phyloP scores from a whole-genome alignment of 2,329 filamentous ascomycete species.

The Pseudogymnoascus sp. region DNA sequence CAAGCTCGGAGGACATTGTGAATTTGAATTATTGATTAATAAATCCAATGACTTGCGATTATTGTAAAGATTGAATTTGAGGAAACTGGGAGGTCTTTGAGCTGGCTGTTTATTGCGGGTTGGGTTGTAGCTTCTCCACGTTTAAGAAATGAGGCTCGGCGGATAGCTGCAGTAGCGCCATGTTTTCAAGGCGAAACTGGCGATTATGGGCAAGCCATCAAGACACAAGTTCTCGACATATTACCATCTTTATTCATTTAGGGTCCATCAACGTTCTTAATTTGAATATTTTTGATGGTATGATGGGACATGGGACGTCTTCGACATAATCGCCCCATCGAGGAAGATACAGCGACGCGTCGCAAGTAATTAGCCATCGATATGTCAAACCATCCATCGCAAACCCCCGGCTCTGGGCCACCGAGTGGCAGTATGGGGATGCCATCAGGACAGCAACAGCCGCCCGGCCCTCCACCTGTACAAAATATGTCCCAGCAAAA shows the following conservation, averaged over 20 bases:
- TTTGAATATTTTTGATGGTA: not conserved
- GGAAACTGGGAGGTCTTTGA: not conserved
- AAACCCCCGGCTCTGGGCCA: slow-evolving; percentile 42
- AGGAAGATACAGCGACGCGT: slow-evolving; percentile 6
- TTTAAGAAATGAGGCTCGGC: slow-evolving; percentile 14
- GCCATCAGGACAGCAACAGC: slow-evolving; percentile 42
- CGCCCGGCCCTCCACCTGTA: slow-evolving; percentile 40
- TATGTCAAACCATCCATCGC: slow-evolving; percentile 37
- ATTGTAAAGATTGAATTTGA: not conserved
- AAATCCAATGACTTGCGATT: not conserved
- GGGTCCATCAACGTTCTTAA: not conserved
- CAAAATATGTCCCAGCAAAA: slow-evolving; percentile 73
- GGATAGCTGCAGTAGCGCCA: slow-evolving; percentile 15
- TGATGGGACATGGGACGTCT: slow-evolving; percentile 2
- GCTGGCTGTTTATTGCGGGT: not conserved
- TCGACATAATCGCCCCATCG: not conserved
- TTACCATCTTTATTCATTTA: not conserved
- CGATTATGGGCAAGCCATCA: slow-evolving; percentile 2
- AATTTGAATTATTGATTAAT: not conserved
- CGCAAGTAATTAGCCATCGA: slow-evolving; percentile 4
- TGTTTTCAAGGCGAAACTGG: slow-evolving; percentile 9
- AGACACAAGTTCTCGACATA: slow-evolving; percentile 1
- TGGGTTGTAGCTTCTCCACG: slow-evolving; percentile 7
- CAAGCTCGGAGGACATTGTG: not conserved
- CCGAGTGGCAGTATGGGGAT: slow-evolving; percentile 39